Evolutionary conservation across 2,329 filamentous ascomycete species (phyloP).

Genomic region (Knufia fluminis): DNA sequence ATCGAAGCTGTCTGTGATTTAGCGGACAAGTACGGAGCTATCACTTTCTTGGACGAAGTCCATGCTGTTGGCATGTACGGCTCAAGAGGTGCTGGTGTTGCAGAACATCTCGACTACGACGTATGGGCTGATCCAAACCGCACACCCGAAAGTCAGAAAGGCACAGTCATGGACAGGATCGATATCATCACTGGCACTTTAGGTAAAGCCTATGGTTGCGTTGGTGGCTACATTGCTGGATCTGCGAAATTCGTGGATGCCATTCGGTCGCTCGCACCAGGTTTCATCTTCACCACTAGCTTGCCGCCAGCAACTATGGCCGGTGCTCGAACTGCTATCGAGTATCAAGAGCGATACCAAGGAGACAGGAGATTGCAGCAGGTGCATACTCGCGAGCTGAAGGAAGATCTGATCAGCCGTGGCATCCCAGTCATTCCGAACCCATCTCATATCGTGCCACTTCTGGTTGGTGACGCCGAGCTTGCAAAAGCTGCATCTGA

Average conservation of each 20-base stretch:
- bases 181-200: constrained; percentile 97
- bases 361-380: constrained; percentile 89
- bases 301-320: constrained; percentile 96
- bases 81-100: constrained; percentile 87
- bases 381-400: constrained; percentile 89
- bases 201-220: constrained; percentile 95
- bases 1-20: constrained; percentile 94
- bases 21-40: constrained; percentile 92
- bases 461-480: constrained; percentile 89
- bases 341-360: constrained; percentile 79
- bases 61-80: constrained; percentile 99
- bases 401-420: constrained; percentile 65
- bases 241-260: constrained; percentile 80
- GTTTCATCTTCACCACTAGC: constrained; percentile 98
- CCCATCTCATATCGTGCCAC: constrained; percentile 88
- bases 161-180: constrained; percentile 88
- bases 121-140: constrained; percentile 61
- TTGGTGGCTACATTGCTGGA: constrained; percentile 94
- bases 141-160: constrained; percentile 45
- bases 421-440: constrained; percentile 97
- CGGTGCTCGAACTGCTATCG: constrained; percentile 79
- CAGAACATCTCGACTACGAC: constrained; percentile 93
- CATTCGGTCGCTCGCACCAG: constrained; percentile 86
- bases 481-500: constrained; percentile 87
- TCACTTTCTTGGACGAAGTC: constrained; percentile 97